phyloP scores from a whole-genome alignment of 306 rosid species.

The Cucurbita pepo region DNA sequence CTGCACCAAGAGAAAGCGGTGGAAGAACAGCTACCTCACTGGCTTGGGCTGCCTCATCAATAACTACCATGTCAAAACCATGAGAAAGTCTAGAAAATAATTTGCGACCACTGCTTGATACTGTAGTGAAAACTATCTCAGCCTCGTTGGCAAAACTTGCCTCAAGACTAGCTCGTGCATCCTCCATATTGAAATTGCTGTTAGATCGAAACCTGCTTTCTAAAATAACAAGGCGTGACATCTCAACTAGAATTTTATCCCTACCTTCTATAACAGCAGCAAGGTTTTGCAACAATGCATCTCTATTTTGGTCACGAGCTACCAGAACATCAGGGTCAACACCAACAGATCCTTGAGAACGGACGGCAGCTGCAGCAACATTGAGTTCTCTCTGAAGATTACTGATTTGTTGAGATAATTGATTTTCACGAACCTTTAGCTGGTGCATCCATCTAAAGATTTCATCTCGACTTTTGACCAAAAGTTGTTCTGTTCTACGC shows the following conservation, averaged over 20 bases:
- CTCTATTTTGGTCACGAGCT: constrained; percentile 84
- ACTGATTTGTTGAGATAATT: constrained; percentile 53
- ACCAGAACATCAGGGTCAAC: constrained; percentile 88
- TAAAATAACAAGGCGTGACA: constrained; percentile 78
- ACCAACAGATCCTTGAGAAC: constrained; percentile 95
- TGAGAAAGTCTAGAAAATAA: constrained; percentile 92
- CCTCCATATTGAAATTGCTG: constrained; percentile 76
- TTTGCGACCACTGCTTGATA: constrained; percentile 96
- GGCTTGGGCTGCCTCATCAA: constrained; percentile 98
- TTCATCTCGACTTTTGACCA: constrained; percentile 73
- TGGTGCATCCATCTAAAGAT: constrained; percentile 86
- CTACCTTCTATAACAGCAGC: constrained; percentile 88
- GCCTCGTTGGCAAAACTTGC: constrained; percentile 99
- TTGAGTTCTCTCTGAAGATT: constrained; percentile 80
- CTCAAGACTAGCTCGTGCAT: constrained; percentile 90
- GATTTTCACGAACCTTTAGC: constrained; percentile 63
- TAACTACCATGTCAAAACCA: constrained; percentile 99
- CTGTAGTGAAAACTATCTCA: constrained; percentile 91
- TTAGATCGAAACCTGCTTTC: constrained; percentile 82
- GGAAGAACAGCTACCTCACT: constrained; percentile 95
- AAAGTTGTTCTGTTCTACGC: constrained; percentile 95
- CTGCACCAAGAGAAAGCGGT: constrained; percentile 95
- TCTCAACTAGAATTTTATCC: constrained; percentile 83
- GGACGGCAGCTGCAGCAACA: constrained; percentile 74
- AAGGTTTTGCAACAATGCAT: constrained; percentile 69